phyloP scores from a whole-genome alignment of 2,329 filamentous ascomycete genomes.

The Neofusicoccum sp. region DNA sequence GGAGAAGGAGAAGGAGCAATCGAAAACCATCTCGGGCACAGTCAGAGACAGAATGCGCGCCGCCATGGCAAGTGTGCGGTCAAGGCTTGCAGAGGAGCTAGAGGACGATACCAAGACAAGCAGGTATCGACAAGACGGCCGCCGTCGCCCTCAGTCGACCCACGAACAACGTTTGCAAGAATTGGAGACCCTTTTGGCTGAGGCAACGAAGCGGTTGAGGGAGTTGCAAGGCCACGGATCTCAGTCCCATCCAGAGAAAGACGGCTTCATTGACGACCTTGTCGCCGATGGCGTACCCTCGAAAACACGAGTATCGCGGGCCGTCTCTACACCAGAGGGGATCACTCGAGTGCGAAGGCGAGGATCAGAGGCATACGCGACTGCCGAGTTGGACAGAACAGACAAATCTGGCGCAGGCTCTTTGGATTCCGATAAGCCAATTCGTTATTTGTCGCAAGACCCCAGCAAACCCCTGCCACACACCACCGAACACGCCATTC shows the following conservation, averaged over 20 bases:
- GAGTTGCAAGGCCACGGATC: background rate
- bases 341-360: background rate
- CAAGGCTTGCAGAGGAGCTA: background rate
- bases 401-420: background rate
- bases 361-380: background rate
- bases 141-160: background rate
- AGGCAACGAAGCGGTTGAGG: background rate
- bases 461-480: slow-evolving; percentile 5
- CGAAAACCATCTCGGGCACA: background rate
- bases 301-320: background rate
- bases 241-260: too few species aligned
- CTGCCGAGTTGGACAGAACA: background rate
- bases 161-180: slow-evolving; percentile 4
- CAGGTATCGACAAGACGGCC: slow-evolving; percentile 1
- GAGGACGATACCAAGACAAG: background rate
- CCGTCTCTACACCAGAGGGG: background rate
- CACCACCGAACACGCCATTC: background rate
- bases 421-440: background rate
- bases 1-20: background rate
- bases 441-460: background rate
- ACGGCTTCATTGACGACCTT: background rate
- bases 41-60: background rate
- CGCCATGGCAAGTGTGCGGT: background rate
- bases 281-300: too few species aligned
- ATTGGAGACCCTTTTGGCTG: background rate